Conservation (phyloP, 169 alveolate species). For the Plasmodium billcollinsi region DNA sequence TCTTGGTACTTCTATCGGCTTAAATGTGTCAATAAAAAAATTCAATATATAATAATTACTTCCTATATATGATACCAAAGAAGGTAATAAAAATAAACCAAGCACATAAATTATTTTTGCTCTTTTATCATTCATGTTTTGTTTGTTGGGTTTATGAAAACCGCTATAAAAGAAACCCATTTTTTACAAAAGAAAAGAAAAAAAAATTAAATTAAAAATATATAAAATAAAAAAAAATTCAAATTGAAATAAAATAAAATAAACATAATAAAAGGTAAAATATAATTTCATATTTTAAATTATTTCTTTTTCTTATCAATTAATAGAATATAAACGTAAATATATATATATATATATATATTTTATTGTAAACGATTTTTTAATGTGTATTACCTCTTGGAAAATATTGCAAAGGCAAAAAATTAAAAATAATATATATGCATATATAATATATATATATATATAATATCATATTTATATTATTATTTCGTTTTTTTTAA, state of each 20-base stretch:
- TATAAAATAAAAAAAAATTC: neutral
- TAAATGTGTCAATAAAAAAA: conserved; percentile 61
- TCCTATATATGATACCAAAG: conserved; percentile 53
- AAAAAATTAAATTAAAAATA: neutral
- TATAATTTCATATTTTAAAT: too few species aligned
- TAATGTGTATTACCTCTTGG: too few species aligned
- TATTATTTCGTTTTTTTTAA: too few species aligned
- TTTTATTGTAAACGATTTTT: too few species aligned
- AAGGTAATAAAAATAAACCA: conserved; percentile 55
- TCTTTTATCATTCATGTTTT: conserved; percentile 42
- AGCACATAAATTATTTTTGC: conserved; percentile 54
- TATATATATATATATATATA: too few species aligned
- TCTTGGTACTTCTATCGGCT: conserved; percentile 68
- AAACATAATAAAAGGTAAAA: too few species aligned
- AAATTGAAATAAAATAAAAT: neutral
- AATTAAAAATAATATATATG: too few species aligned
- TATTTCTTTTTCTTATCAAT: too few species aligned
- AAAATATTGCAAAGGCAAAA: too few species aligned
- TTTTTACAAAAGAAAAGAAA: conserved; percentile 1
- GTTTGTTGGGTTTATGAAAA: conserved; percentile 40
- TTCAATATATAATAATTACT: conserved; percentile 53
- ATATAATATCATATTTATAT: too few species aligned
- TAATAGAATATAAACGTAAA: too few species aligned
- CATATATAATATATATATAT: too few species aligned
- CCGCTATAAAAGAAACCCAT: conserved; percentile 74